phyloP scores from a whole-genome alignment of 2,329 filamentous ascomycete genomes.

The Penicillium sumatraense region DNA sequence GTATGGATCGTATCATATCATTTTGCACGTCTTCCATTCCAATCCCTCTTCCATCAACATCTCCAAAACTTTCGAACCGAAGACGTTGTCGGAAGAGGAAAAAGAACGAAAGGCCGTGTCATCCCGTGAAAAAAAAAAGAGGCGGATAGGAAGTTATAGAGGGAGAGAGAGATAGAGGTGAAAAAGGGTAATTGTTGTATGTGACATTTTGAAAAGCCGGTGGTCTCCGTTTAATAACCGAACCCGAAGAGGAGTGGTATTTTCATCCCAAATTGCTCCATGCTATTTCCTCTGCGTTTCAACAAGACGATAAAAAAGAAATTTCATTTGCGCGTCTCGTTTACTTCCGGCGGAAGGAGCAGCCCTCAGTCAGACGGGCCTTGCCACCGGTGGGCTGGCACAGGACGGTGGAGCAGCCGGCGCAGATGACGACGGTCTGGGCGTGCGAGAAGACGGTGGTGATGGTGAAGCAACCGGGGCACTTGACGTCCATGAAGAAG shows the following conservation, averaged over 20 bases:
- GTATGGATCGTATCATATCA: conserved; percentile 30
- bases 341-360: conserved; percentile 99
- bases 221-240: conserved; percentile 22
- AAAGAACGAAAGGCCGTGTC: conserved; percentile 5
- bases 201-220: conserved; percentile 32
- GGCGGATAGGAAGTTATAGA: conserved; percentile 1
- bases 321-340: conserved; percentile 39
- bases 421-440: conserved; percentile 99
- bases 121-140: conserved; percentile 10
- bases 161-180: conserved; percentile 16
- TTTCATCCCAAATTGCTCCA: conserved; percentile 35
- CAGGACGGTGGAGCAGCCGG: conserved; percentile 98
- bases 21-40: conserved; percentile 15
- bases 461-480: conserved; percentile 99
- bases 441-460: conserved; percentile 99
- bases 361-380: conserved; percentile 98
- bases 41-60: background rate
- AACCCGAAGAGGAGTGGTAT: conserved; percentile 30
- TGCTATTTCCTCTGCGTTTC: conserved; percentile 34
- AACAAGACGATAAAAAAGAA: conserved; percentile 33
- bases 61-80: conserved; percentile 6
- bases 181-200: conserved; percentile 30
- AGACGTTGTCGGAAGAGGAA: conserved; percentile 3
- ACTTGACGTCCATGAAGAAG: conserved; percentile 99
- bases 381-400: conserved; percentile 99